These are phyloP conservation scores for Citrullus amarus DNA, from an alignment of 306 rosid species.

Conservation along the genomic window DNA sequence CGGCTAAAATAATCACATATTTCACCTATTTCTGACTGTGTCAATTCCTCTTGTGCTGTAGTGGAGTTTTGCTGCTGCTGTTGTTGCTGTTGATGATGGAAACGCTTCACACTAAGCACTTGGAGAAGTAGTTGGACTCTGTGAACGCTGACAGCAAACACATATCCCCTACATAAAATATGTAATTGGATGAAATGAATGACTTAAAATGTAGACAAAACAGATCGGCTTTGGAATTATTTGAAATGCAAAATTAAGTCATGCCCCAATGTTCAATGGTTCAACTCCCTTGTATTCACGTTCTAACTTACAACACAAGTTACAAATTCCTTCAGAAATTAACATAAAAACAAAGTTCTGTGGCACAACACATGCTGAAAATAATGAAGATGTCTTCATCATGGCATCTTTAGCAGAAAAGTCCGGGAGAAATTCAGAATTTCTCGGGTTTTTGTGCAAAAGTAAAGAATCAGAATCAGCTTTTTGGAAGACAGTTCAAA, in stretches of 20 bases:
- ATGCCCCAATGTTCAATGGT: neutral
- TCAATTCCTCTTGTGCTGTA: constrained; percentile 78
- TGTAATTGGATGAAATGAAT: constrained; percentile 11
- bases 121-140: constrained; percentile 98
- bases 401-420: neutral
- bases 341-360: neutral
- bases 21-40: constrained; percentile 77
- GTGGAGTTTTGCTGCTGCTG: constrained; percentile 69
- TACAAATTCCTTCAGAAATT: neutral
- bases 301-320: neutral
- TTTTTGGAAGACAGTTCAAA: neutral
- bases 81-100: constrained; percentile 83
- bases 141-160: constrained; percentile 97
- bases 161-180: constrained; percentile 76
- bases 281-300: neutral
- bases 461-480: neutral
- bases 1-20: constrained; percentile 98
- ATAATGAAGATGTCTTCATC: neutral
- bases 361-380: neutral
- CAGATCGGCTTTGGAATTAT: neutral
- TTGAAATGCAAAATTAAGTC: neutral
- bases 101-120: constrained; percentile 95
- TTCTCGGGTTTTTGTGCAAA: neutral
- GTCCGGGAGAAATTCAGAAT: neutral
- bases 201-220: neutral